Percentiles rank a stretch among this genome's conserved stretches.
Conservation (phyloP, 2,329 filamentous ascomycete genomes). For the Talaromyces sp. region DNA sequence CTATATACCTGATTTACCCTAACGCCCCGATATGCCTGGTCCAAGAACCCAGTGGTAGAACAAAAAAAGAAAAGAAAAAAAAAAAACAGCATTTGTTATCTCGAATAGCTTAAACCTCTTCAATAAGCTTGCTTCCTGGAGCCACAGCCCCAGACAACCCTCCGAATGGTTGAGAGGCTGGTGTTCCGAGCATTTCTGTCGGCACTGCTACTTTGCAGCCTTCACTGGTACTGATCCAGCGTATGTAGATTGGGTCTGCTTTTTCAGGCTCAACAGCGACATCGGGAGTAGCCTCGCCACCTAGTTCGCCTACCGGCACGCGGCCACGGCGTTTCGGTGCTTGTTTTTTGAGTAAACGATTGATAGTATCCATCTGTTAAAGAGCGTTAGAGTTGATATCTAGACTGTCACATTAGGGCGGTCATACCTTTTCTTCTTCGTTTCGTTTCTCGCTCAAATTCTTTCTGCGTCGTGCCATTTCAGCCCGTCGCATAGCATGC, state of each 20-base stretch:
- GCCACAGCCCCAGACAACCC: conserved; percentile 12
- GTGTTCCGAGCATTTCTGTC: conserved; percentile 47
- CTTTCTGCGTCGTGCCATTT: conserved; percentile 70
- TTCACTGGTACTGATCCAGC: conserved; percentile 43
- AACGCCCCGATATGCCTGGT: neutral
- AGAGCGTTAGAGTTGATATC: neutral
- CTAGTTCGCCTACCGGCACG: conserved; percentile 44
- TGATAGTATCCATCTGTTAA: conserved; percentile 62
- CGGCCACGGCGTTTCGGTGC: conserved; percentile 57
- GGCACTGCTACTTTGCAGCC: conserved; percentile 45
- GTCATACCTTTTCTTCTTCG: conserved; percentile 67
- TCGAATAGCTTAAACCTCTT: conserved; percentile 13
- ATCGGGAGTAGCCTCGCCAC: conserved; percentile 38
- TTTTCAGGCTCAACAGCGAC: conserved; percentile 37
- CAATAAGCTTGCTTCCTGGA: conserved; percentile 13
- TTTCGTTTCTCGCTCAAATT: conserved; percentile 74
- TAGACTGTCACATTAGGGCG: too few relatives aligned
- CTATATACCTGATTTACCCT: neutral
- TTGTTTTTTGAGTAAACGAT: conserved; percentile 64
- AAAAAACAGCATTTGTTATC: neutral
- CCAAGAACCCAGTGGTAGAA: neutral
- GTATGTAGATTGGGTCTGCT: conserved; percentile 43
- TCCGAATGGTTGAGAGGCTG: conserved; percentile 40
- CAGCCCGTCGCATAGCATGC: conserved; percentile 67
- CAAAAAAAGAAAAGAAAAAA: neutral